phyloP scores from a whole-genome alignment of 208 protist genomes.

The Crithidia fasciculata region DNA sequence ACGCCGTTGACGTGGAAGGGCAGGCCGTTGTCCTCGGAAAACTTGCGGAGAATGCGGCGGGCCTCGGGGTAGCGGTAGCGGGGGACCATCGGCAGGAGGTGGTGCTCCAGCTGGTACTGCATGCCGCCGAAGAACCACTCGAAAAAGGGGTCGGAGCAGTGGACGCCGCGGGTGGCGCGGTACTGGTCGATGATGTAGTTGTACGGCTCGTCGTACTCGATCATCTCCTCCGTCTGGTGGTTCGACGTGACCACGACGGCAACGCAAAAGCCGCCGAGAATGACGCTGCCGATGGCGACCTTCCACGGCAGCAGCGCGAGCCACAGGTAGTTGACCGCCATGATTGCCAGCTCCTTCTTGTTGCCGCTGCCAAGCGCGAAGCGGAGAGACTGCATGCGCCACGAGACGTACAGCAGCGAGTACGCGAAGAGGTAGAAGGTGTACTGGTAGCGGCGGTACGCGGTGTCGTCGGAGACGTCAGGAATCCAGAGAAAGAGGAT shows the following conservation, averaged over 20 bases:
- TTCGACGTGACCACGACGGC: conserved; percentile 80
- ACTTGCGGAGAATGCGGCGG: conserved; percentile 69
- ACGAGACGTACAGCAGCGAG: conserved; percentile 80
- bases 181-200: conserved; percentile 85
- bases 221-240: conserved; percentile 85
- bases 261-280: conserved; percentile 73
- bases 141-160: conserved; percentile 73
- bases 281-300: conserved; percentile 70
- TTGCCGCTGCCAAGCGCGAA: conserved; percentile 67
- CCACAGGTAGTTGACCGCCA: conserved; percentile 78
- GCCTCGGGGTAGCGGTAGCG: conserved; percentile 76
- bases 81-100: conserved; percentile 73
- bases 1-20: conserved; percentile 76
- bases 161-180: conserved; percentile 71
- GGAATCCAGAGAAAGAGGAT: conserved; percentile 74
- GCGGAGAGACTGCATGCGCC: conserved; percentile 74
- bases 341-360: conserved; percentile 57
- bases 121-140: conserved; percentile 88
- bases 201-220: conserved; percentile 72
- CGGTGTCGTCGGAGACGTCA: conserved; percentile 53
- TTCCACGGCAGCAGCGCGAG: conserved; percentile 64
- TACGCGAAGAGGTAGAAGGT: conserved; percentile 75
- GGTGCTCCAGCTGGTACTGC: conserved; percentile 89
- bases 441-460: conserved; percentile 71
- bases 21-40: conserved; percentile 75